These are phyloP conservation scores for Trichoderma atrobrunneum DNA, from an alignment of 2,329 filamentous ascomycete species.

Conservation along the genomic window DNA sequence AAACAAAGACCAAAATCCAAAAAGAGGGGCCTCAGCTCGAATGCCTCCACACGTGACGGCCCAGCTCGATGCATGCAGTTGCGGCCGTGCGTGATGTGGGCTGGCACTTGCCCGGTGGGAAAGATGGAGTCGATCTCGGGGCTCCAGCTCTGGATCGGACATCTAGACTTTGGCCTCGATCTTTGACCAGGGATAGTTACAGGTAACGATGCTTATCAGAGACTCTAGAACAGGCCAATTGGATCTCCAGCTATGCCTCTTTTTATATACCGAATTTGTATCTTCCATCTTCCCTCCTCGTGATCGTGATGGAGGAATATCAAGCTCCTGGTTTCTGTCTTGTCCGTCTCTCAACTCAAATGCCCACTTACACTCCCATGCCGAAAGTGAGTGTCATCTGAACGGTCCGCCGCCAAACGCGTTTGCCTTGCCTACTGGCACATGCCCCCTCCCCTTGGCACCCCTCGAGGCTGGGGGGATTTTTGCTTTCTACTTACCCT, in stretches of 20 bases:
- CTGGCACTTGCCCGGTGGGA: background rate
- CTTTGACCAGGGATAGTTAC: background rate
- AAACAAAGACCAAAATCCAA: background rate
- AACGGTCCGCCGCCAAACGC: constrained; percentile 5
- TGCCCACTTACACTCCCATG: background rate
- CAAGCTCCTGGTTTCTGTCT: background rate
- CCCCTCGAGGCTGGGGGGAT: background rate
- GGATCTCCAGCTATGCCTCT: background rate
- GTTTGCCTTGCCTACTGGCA: background rate
- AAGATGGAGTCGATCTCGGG: constrained; percentile 4
- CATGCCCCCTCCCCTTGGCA: background rate
- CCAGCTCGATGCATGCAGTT: background rate
- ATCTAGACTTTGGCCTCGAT: constrained; percentile 1
- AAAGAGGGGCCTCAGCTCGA: background rate
- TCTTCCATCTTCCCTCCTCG: background rate
- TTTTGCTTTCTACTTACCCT: background rate
- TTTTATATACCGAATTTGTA: background rate
- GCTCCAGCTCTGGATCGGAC: background rate
- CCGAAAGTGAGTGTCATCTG: constrained; percentile 4
- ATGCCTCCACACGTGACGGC: constrained; percentile 6
- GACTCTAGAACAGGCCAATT: background rate
- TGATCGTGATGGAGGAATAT: background rate
- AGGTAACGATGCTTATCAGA: background rate
- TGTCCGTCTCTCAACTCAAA: background rate
- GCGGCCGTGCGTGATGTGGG: background rate